Conservation (phyloP, 1,284 basidiomycete genomes). For the Mycosarcoma mackinlayi region DNA sequence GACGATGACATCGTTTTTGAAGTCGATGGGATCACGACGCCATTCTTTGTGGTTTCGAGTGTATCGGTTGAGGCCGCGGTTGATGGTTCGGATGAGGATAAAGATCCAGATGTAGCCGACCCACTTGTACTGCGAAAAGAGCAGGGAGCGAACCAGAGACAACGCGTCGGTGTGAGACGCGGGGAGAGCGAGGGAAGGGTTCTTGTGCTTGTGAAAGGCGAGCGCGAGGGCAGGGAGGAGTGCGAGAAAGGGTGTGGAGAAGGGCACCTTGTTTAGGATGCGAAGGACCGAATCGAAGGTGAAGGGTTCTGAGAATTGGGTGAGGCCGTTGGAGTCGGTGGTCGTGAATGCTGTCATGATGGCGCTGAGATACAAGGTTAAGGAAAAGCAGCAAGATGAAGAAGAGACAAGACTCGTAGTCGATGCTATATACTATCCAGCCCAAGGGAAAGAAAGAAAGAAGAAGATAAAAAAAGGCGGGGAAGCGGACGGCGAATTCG, state of each 20-base stretch:
- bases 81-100: slow-evolving; percentile 52
- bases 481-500: no score
- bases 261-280: slow-evolving; percentile 52
- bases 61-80: slow-evolving; percentile 54
- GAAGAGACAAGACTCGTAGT: no score
- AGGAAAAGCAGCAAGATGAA: background rate
- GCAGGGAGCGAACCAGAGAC: slow-evolving; percentile 32
- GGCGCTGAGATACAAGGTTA: background rate
- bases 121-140: slow-evolving; percentile 57
- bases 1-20: slow-evolving; percentile 62
- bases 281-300: slow-evolving; percentile 54
- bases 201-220: slow-evolving; percentile 43
- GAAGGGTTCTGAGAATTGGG: slow-evolving; percentile 47
- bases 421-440: no score
- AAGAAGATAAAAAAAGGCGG: no score
- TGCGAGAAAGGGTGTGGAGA: slow-evolving; percentile 57
- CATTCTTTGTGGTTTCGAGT: slow-evolving; percentile 57
- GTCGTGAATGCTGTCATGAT: slow-evolving; percentile 17
- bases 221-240: slow-evolving; percentile 54
- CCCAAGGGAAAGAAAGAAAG: no score
- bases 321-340: slow-evolving; percentile 10
- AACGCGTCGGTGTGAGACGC: slow-evolving; percentile 15
- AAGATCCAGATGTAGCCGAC: slow-evolving; percentile 50
- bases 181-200: slow-evolving; percentile 7
- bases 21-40: slow-evolving; percentile 54